phyloP scores from a whole-genome alignment of 2,329 filamentous ascomycete species.

The Botrytis aclada region DNA sequence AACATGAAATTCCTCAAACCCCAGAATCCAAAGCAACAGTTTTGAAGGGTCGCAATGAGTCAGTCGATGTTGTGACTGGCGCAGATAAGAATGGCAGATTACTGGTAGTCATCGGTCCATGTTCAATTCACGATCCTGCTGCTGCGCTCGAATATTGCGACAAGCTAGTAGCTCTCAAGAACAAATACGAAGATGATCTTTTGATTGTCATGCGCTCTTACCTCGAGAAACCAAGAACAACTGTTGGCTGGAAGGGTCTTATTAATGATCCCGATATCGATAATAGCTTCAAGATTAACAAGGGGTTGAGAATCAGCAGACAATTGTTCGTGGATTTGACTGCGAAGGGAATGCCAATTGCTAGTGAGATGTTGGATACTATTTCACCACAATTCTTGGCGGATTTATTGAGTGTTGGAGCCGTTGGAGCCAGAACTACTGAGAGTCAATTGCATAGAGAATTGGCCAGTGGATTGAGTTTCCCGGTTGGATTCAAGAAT shows the following conservation, averaged over 20 bases:
- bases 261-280: conserved; percentile 99
- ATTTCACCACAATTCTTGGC: conserved; percentile 97
- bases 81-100: conserved; percentile 56
- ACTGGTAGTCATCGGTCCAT: conserved; percentile 86
- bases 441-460: conserved; percentile 96
- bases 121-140: conserved; percentile 92
- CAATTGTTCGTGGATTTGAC: conserved; percentile 94
- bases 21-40: conserved; percentile 50
- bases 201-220: conserved; percentile 97
- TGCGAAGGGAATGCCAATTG: conserved; percentile 88
- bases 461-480: conserved; percentile 87
- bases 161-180: conserved; percentile 72
- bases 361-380: conserved; percentile 96
- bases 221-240: conserved; percentile 97
- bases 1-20: conserved; percentile 76
- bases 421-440: conserved; percentile 92
- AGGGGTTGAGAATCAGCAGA: conserved; percentile 80
- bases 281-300: conserved; percentile 98
- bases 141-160: conserved; percentile 93
- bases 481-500: conserved; percentile 99
- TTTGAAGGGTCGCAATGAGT: conserved; percentile 59
- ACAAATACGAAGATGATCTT: conserved; percentile 85
- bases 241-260: conserved; percentile 96
- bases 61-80: conserved; percentile 66
- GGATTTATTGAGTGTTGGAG: conserved; percentile 86